Conservation (phyloP, 2,329 filamentous ascomycete genomes). For the Xylariaceae sp. region DNA sequence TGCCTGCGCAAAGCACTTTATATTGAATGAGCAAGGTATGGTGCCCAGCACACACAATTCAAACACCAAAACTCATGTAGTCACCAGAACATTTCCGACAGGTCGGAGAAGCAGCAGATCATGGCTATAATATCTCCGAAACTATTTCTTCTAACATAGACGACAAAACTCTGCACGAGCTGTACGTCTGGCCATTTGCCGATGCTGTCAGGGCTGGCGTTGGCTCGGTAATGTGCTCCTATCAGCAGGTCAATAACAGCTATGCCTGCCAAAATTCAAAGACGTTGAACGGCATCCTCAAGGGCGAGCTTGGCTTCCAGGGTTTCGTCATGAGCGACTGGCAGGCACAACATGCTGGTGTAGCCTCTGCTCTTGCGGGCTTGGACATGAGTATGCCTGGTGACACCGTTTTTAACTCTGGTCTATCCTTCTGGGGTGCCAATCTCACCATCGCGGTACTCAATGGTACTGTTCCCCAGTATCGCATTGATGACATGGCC, state of each 20-base stretch:
- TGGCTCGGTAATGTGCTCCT: conserved; percentile 69
- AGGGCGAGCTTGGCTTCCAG: conserved; percentile 80
- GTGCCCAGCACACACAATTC: neutral
- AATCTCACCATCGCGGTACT: conserved; percentile 88
- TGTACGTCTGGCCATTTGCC: conserved; percentile 80
- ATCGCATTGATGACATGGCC: conserved; percentile 89
- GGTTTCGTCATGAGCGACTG: conserved; percentile 84
- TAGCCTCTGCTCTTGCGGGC: conserved; percentile 70
- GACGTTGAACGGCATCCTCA: conserved; percentile 75
- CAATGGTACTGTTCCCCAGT: conserved; percentile 87
- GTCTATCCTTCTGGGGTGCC: conserved; percentile 77
- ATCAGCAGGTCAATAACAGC: conserved; percentile 81
- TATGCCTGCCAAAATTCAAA: conserved; percentile 82
- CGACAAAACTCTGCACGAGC: conserved; percentile 75
- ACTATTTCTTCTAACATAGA: conserved; percentile 66
- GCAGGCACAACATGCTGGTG: conserved; percentile 75
- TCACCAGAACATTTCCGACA: conserved; percentile 72
- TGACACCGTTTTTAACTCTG: conserved; percentile 57
- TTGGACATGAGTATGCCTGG: conserved; percentile 91
- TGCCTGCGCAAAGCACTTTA: conserved; percentile 77
- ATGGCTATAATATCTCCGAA: conserved; percentile 68
- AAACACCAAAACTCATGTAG: conserved; percentile 24
- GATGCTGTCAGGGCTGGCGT: conserved; percentile 74
- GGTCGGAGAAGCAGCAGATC: conserved; percentile 58
- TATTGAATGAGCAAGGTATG: conserved; percentile 68